Percentiles rank a stretch among this genome's conserved stretches.
Evolutionary conservation across 352 stramenopile genomes (phyloP).

Genomic region (Pythium aristosporum): DNA sequence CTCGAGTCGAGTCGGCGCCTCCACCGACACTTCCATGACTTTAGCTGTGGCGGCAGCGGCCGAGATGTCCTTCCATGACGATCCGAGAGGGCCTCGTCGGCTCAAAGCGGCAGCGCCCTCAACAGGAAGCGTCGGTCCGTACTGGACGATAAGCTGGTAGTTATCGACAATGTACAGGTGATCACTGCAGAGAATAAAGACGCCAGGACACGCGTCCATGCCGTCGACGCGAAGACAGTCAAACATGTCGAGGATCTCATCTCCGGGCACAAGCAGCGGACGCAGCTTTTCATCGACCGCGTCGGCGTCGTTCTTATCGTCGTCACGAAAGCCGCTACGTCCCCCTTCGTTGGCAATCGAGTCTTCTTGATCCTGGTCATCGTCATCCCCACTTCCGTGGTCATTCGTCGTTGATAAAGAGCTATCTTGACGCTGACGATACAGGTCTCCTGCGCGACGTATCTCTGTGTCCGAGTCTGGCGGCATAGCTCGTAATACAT

Average conservation of each 20-base stretch:
- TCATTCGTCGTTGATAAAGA: conserved; percentile 10
- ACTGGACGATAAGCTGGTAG: conserved; percentile 42
- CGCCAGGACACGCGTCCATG: conserved; percentile 73
- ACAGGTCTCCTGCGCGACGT: not conserved
- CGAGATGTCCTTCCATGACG: not conserved
- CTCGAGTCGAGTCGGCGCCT: conserved; percentile 50
- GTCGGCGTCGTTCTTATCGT: conserved; percentile 20
- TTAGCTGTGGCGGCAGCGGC: conserved; percentile 1
- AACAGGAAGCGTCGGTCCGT: conserved; percentile 19
- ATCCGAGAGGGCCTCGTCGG: not conserved
- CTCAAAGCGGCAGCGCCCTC: not conserved
- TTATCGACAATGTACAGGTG: conserved; percentile 77
- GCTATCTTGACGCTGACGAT: not conserved
- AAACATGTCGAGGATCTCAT: conserved; percentile 66
- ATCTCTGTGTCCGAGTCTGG: not conserved
- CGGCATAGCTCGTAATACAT: conserved; percentile 5
- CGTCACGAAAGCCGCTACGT: conserved; percentile 8
- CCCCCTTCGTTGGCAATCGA: conserved; percentile 8
- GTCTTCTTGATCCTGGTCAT: conserved; percentile 24
- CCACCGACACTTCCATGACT: conserved; percentile 56
- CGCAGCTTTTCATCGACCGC: conserved; percentile 66
- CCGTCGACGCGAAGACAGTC: conserved; percentile 74
- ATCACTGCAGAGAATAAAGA: conserved; percentile 68
- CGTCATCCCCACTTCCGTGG: conserved; percentile 25
- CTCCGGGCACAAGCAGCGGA: conserved; percentile 57